Base-by-base conservation (phyloP, 371 early-diverging fungal genomes). In the Mucor indicus region DNA sequence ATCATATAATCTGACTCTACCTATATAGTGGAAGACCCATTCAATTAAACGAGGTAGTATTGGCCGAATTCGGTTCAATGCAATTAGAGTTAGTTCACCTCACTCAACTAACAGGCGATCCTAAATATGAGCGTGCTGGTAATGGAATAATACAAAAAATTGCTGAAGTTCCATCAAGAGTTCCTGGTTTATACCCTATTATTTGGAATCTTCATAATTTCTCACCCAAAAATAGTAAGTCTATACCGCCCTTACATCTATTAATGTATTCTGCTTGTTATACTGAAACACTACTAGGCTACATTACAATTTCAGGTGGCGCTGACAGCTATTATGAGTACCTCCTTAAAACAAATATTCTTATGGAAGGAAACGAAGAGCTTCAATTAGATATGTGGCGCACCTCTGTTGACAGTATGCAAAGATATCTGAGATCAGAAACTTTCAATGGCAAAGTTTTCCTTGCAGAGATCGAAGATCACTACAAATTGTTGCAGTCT, bases 271-370 rank as follows among this genome's bases (percentile, higher is more conserved):
- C 22, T 20, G 6, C n/a, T 32, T 10, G 8, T 48, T 33, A 21
- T n/a, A 32, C 29, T 38, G 38, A 19, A 12, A 56, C 58, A 45
- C 17, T 33, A 57, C 16, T 48, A 64, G 62, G 54, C 52, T 59
- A 64, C 31, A 43, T 87, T 55, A 76, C 79, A 21, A 72, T 72
- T 20, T 78, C 79, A 17, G 73, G 75, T 7, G 79, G 82, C 3
- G 89, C 90, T 0, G 96, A 97, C 57, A 90, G 91, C 50, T 97
- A 90, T 62, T 97, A 96, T 65, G 86, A 91, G 63, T 91, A 89
- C 51, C 61, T 87, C 39, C 64, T 89, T 16, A 89, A 91, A 56
- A 73, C 84, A 21, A 81, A 82, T 69, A 58, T 89, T 8, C 32
- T 79, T 20, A 55, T 80, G 62, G 64, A 69, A 49, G 82, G 71